A percentile compares a stretch with the other conserved stretches of the same genome.
These are phyloP conservation scores for Apiospora rasikravindrae DNA, from an alignment of 2,329 filamentous ascomycete genomes.

Conservation along the genomic window DNA sequence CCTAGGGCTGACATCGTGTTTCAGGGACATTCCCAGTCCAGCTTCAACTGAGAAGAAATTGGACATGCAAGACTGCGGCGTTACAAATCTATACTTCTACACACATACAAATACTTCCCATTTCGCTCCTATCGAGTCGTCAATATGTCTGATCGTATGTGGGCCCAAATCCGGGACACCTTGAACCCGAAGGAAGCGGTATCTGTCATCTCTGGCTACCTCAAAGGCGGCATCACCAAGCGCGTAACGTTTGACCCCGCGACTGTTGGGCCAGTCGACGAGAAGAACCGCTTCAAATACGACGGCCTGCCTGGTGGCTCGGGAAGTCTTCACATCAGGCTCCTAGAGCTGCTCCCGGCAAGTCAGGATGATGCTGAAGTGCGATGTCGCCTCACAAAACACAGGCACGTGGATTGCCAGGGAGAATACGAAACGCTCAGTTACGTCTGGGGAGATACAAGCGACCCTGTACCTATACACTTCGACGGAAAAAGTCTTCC, in stretches of 20 bases:
- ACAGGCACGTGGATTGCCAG: background rate
- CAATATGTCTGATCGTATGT: background rate
- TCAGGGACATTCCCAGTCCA: background rate
- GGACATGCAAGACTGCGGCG: background rate
- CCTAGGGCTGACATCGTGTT: background rate
- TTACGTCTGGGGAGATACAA: slow-evolving; percentile 16
- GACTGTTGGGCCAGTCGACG: background rate
- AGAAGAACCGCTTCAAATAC: background rate
- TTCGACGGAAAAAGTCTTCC: background rate
- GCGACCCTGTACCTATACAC: background rate
- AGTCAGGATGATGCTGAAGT: background rate
- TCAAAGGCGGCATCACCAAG: background rate
- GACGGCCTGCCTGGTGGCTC: background rate
- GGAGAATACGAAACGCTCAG: slow-evolving; percentile 11
- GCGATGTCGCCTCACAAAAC: background rate
- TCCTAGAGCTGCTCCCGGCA: background rate
- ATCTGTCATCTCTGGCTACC: background rate
- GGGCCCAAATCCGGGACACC: background rate
- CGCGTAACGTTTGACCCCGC: background rate
- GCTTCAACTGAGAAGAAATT: background rate
- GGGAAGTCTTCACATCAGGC: background rate
- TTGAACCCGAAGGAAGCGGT: background rate
- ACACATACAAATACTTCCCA: background rate
- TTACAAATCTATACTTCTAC: background rate
- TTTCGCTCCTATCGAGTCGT: background rate